A percentile compares a stretch with the other conserved stretches of the same genome.
phyloP scores from a whole-genome alignment of 2,329 filamentous ascomycete species.

The Stachybotrys chlorohalonatus region DNA sequence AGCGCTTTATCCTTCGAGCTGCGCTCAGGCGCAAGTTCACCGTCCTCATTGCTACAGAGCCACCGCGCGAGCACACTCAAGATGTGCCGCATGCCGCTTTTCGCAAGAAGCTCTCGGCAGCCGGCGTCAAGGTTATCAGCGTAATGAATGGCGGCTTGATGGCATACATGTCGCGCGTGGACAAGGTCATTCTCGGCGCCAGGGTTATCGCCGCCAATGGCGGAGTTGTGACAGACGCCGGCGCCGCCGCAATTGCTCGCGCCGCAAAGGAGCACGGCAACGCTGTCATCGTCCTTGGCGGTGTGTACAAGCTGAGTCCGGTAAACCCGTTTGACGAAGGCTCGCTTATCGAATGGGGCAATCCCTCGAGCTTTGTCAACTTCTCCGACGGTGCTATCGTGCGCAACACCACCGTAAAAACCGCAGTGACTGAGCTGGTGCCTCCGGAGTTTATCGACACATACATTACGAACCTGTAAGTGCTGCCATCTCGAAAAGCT shows the following conservation, averaged over 20 bases:
- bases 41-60: slow-evolving; percentile 70
- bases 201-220: slow-evolving; percentile 85
- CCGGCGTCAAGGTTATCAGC: slow-evolving; percentile 74
- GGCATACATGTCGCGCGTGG: slow-evolving; percentile 89
- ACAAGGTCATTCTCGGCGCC: slow-evolving; percentile 88
- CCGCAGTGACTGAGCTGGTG: slow-evolving; percentile 75
- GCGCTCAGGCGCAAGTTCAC: slow-evolving; percentile 88
- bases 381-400: slow-evolving; percentile 76
- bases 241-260: slow-evolving; percentile 74
- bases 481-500: slow-evolving; percentile 3
- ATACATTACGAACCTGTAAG: slow-evolving; percentile 71
- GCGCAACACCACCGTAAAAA: slow-evolving; percentile 67
- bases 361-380: slow-evolving; percentile 64
- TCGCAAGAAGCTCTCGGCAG: slow-evolving; percentile 66
- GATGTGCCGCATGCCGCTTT: slow-evolving; percentile 45
- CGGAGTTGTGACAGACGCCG: slow-evolving; percentile 72
- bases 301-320: slow-evolving; percentile 89
- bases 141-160: slow-evolving; percentile 80
- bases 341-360: slow-evolving; percentile 76
- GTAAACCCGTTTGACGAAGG: slow-evolving; percentile 79
- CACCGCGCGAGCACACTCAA: slow-evolving; percentile 22
- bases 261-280: slow-evolving; percentile 76
- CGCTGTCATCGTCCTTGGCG: slow-evolving; percentile 80
- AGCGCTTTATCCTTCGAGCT: slow-evolving; percentile 81
- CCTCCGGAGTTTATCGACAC: slow-evolving; percentile 66